A percentile compares a stretch with the other conserved stretches of the same genome.
These are phyloP conservation scores for Cyberlindnera nakhonratchasimensis DNA, from an alignment of 805 yeast genomes.

Conservation along the genomic window DNA sequence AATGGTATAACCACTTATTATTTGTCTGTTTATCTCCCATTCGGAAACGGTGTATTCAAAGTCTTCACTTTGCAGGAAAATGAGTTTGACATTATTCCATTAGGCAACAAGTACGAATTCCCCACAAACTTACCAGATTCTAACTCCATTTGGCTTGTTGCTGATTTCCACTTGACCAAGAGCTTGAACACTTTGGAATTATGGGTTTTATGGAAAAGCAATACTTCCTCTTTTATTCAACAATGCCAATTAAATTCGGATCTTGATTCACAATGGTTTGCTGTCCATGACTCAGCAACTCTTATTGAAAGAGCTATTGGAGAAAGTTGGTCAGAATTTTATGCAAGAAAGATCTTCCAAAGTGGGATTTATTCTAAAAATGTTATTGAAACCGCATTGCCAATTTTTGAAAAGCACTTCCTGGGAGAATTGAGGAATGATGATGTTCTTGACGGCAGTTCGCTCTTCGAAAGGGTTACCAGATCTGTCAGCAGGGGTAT, in stretches of 20 bases:
- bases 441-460: conserved; percentile 23
- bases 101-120: conserved; percentile 29
- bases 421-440: conserved; percentile 26
- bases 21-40: conserved; percentile 40
- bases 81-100: conserved; percentile 25
- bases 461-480: conserved; percentile 35
- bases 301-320: conserved; percentile 20
- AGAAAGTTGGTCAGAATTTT: conserved; percentile 38
- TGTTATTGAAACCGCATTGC: conserved; percentile 49
- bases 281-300: conserved; percentile 12
- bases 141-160: conserved; percentile 44
- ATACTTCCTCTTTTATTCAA: conserved; percentile 48
- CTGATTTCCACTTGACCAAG: conserved; percentile 38
- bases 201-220: conserved; percentile 60
- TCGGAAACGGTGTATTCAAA: conserved; percentile 42
- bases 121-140: conserved; percentile 32
- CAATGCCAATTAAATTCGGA: conserved; percentile 31
- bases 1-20: conserved; percentile 13
- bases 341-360: conserved; percentile 44
- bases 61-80: conserved; percentile 31
- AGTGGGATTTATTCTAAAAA: conserved; percentile 45
- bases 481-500: conserved; percentile 32
- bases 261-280: conserved; percentile 22
- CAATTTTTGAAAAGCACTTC: conserved; percentile 47
- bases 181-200: conserved; percentile 29